Base-by-base conservation (phyloP, 2,329 filamentous ascomycete genomes). In the Anthostomella pinea region DNA sequence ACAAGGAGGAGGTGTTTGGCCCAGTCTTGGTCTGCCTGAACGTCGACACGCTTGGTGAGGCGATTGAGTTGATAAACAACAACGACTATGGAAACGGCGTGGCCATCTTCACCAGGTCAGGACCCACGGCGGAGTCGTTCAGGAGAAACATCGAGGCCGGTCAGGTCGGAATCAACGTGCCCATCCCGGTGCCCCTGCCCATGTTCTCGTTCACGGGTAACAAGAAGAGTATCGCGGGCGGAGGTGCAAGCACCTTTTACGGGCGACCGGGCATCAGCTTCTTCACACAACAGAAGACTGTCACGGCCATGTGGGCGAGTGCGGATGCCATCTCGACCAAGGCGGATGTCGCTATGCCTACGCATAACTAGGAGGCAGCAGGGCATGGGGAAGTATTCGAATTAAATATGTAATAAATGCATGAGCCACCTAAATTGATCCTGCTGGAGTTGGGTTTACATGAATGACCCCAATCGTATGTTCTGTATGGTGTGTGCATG, bases 261-360 rank as follows among this genome's bases (percentile, higher is more conserved):
- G 93, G 93, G 50, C 85, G 87, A 66, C 87, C 89, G 1, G 93
- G 91, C 16, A 67, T 98, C 60, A 83, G 86, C 60, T 98, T 98
- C 62, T 97, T 95, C 67, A 98, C 93, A 3, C 93, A 97, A 69
- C 78, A 86, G 59, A 97, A 98, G 85, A 98, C 93, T 3, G 93
- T 98, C 31, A 98, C 93, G 35, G 84, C 87, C 50, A 68, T 94
- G 61, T 98, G 93, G 93, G 80, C 81, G 57, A 81, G 77, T 43
- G 81, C 90, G 57, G 90, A 96, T 68, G 90, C 88, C 1, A 77
- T 93, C 31, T 83, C 81, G 37, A 85, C 82, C 50, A 91, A 90
- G 76, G 90, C 90, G 11, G 80, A 83, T 55, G 88, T 94, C 8
- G 77, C 86, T 45, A 97, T 97, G 91, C 91, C 91, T 14, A 77